phyloP scores from a whole-genome alignment of 441 rosid species.

The Pelargonium fulgidum region DNA sequence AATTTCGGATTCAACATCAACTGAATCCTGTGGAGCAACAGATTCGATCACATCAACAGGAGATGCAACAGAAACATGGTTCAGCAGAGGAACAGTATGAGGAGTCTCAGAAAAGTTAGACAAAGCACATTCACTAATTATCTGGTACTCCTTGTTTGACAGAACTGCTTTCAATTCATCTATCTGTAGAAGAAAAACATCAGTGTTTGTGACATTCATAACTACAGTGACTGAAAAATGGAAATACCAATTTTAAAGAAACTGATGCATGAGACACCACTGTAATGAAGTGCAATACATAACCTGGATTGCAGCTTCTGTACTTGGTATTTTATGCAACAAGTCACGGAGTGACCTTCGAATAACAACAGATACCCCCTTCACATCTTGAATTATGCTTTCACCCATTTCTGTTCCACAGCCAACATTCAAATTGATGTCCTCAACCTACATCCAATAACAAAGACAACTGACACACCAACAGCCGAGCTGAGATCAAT shows the following conservation, averaged over 20 bases:
- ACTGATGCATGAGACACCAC: slow-evolving; percentile 12
- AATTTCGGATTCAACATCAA: slow-evolving; percentile 30
- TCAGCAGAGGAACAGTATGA: slow-evolving; percentile 53
- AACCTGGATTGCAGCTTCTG: slow-evolving; percentile 73
- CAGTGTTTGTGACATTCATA: slow-evolving; percentile 8
- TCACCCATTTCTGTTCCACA: slow-evolving; percentile 70
- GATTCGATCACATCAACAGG: slow-evolving; percentile 42
- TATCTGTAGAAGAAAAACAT: slow-evolving; percentile 49
- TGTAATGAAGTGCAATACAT: slow-evolving; percentile 20
- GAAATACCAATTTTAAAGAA: neutral
- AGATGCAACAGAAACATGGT: slow-evolving; percentile 34
- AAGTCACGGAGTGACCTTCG: slow-evolving; percentile 86
- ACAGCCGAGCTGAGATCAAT: neutral
- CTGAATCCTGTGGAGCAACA: slow-evolving; percentile 37
- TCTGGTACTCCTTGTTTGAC: slow-evolving; percentile 80
- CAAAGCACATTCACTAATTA: slow-evolving; percentile 82
- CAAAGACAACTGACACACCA: slow-evolving; percentile 2
- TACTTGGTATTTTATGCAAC: slow-evolving; percentile 74
- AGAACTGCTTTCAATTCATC: slow-evolving; percentile 78
- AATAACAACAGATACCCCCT: slow-evolving; percentile 83
- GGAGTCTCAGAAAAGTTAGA: slow-evolving; percentile 91
- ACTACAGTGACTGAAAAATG: neutral
- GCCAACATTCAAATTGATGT: slow-evolving; percentile 94
- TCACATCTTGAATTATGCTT: slow-evolving; percentile 87
- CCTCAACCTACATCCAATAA: slow-evolving; percentile 54